Evolutionary conservation across 306 rosid species (phyloP), one percentile per base, ranked within the genome.

Genomic region (Crotalaria pallida): DNA sequence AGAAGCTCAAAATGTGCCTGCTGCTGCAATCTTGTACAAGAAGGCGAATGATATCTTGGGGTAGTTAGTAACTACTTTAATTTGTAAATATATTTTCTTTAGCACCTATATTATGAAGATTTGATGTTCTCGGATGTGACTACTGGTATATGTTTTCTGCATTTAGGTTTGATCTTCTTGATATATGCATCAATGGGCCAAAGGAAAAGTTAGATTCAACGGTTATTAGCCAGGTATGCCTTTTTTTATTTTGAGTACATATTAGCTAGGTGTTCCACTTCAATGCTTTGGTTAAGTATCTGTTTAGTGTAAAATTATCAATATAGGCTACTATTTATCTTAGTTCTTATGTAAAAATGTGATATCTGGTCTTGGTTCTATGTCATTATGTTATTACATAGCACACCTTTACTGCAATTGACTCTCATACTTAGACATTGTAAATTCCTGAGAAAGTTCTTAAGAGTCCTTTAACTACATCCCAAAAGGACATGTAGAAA

Each of bases 151-250:
- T 67, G 1, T 48, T n/a, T 69, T 43, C 53, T 73, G 63, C n/a
- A 2, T 69, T 56, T 73, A 95, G 99, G 71, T 95, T 86, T 85
- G 97, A 95, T 86, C 96, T 95, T 84, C 92, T 95, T 8, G 96
- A 91, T 77, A 71, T 91, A 67, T 95, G 99, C 82, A 58, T 84
- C 75, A 89, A 86, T 74, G 99, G 99, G 60, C 97, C 99, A 43
- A 91, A 95, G 53, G 97, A 95, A 78, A 91, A 91, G 81, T 77
- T 95, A 41, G 87, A 95, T 80, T 95, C 99, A 10, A 91, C 99
- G 0, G 83, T 95, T 71, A 82, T 95, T 34, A 87, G 97, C 69
- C 99, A 89, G 99, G 99, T 91, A 44, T 52, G 12, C 12, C 10
- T 38, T 38, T 10, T 34, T 34, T 34, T 34, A 7, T 8, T 1